Base-by-base conservation (phyloP, 1,284 basidiomycete genomes). In the Apiotrichum laibachii region DNA sequence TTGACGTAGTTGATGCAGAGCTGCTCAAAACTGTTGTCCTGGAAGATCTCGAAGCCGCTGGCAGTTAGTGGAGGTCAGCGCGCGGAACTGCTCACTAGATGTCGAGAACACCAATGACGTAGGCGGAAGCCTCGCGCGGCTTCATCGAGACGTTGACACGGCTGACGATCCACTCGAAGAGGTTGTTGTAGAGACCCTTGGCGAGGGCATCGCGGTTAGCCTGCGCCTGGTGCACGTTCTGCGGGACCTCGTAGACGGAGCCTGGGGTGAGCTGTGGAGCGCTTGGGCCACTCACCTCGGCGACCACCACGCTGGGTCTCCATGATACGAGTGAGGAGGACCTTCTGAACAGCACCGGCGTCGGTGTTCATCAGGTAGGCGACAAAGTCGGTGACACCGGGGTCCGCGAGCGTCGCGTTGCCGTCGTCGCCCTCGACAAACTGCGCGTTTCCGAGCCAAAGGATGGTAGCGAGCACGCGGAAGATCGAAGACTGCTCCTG, bases 1-100 rank as follows among this genome's bases (percentile, higher is more conserved):
- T 99, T 99, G 81, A 99, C 96, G 72, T 99, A 99, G 82, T 99
- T 99, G 84, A 99, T 99, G 81, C 96, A 99, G 21, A 99, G 85
- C 79, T 99, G 93, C 58, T 98, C 95, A 74, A 98, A 98, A 9
- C 92, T 96, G 80, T 99, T 99, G 78, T 97, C 90, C 87, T 92
- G 72, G 76, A 98, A 98, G 73, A 99, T 99, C 77, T 99, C 94
- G 72, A 98, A 98, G 10, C 94, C 77, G 57, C 76, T 76, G 58
- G n/a, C 44, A 10, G 7, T 26, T 26, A 18, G 26, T 8, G 10
- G 35, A 13, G n/a, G 35, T n/a, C n/a, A n/a, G n/a, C n/a, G n/a
- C n/a, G n/a, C n/a, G n/a, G 26, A 37, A 21, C 16, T 9, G 69
- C 78, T 50, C 54, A 77, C 78, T 95, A 96, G 68, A 98, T 98